Evolutionary conservation across 352 stramenopile species (phyloP).

Genomic region (Globisporangium middletonii): DNA sequence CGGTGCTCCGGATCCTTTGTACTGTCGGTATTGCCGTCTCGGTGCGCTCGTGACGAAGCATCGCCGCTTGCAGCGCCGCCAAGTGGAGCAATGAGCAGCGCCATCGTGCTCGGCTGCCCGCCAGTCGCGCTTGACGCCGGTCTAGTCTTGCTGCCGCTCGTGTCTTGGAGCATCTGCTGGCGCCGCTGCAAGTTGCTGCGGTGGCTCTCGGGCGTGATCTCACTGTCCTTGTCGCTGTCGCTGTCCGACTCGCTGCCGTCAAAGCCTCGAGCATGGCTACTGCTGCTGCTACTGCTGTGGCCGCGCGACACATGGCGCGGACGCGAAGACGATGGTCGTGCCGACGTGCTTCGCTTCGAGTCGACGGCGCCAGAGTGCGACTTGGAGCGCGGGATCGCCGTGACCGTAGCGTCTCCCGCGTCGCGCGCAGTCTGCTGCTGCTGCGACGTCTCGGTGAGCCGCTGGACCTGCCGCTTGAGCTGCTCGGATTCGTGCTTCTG

Average conservation of each 20-base stretch:
- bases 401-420: not conserved
- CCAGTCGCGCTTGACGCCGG: not conserved
- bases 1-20: not conserved
- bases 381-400: conserved; percentile 21
- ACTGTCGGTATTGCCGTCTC: not conserved
- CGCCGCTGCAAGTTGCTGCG: conserved; percentile 16
- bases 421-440: not conserved
- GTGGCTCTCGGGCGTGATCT: conserved; percentile 13
- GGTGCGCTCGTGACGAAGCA: not conserved
- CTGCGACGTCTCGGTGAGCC: conserved; percentile 14
- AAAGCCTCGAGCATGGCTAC: conserved; percentile 8
- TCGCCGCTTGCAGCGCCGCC: not conserved
- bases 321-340: not conserved
- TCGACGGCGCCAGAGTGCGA: conserved; percentile 18
- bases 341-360: conserved; percentile 2
- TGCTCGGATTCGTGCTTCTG: conserved; percentile 49
- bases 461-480: conserved; percentile 40
- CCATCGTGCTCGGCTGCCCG: conserved; percentile 5
- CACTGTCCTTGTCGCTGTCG: conserved; percentile 35
- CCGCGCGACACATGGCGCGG: not conserved
- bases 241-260: conserved; percentile 36
- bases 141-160: not conserved
- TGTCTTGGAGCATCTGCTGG: conserved; percentile 3
- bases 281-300: conserved; percentile 12
- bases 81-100: conserved; percentile 8